Evolutionary conservation across 495 filamentous ascomycete genomes (phyloP).

Genomic region (Chaetomium cochliodes): DNA sequence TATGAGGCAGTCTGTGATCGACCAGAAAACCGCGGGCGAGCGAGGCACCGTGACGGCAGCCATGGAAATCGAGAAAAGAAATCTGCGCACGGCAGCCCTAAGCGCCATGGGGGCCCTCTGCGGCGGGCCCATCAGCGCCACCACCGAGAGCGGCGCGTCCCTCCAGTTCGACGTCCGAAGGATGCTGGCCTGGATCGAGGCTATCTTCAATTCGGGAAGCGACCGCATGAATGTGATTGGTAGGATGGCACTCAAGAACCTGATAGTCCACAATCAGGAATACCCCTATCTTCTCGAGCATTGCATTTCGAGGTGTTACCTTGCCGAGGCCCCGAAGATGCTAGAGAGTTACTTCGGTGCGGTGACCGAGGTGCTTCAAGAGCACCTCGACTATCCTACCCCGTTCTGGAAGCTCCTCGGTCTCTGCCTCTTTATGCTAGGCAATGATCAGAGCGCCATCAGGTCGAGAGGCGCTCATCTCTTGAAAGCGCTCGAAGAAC

Average conservation of each 20-base stretch:
- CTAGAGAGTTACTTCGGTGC: constrained; percentile 96
- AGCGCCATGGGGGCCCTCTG: constrained; percentile 96
- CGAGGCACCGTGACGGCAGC: constrained; percentile 74
- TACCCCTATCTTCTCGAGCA: constrained; percentile 79
- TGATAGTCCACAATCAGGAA: constrained; percentile 86
- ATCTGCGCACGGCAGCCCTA: constrained; percentile 82
- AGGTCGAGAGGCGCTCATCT: constrained; percentile 85
- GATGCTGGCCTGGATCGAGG: constrained; percentile 91
- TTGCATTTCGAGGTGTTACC: constrained; percentile 85
- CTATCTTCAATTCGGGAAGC: constrained; percentile 84
- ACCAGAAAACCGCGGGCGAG: constrained; percentile 61
- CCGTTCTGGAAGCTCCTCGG: constrained; percentile 88
- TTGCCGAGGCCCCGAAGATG: constrained; percentile 71
- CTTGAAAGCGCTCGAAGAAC: constrained; percentile 77
- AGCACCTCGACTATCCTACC: constrained; percentile 73
- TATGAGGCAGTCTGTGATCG: constrained; percentile 77
- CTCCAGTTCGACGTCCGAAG: constrained; percentile 88
- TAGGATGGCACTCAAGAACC: constrained; percentile 81
- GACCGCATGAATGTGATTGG: constrained; percentile 93
- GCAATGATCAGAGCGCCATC: constrained; percentile 83
- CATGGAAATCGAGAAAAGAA: constrained; percentile 94
- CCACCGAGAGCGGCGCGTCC: constrained; percentile 75
- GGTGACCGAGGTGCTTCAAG: constrained; percentile 78
- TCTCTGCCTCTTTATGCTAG: constrained; percentile 84
- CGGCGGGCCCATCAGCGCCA: constrained; percentile 84